These are phyloP conservation scores for Orbilia blumenaviensis DNA, from an alignment of 2,329 filamentous ascomycete species.

Conservation along the genomic window DNA sequence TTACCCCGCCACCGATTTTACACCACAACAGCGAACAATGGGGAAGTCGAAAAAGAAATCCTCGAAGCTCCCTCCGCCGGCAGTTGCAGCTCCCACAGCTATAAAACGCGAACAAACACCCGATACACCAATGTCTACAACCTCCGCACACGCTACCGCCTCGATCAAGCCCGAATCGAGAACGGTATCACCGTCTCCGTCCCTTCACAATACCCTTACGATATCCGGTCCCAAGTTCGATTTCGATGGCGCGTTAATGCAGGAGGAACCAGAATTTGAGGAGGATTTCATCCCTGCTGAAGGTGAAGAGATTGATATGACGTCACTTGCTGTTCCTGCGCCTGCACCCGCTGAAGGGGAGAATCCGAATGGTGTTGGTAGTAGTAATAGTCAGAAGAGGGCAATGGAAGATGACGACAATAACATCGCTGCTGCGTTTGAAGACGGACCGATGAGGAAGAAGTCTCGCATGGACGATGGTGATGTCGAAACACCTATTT, in stretches of 20 bases:
- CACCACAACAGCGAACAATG: neutral
- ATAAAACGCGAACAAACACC: slow-evolving; percentile 22
- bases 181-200: slow-evolving; percentile 43
- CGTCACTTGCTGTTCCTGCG: slow-evolving; percentile 38
- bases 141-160: neutral
- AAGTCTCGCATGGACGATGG: slow-evolving; percentile 20
- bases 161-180: slow-evolving; percentile 40
- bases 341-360: slow-evolving; percentile 28
- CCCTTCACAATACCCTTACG: slow-evolving; percentile 1
- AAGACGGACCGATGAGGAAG: slow-evolving; percentile 27
- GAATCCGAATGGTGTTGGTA: neutral
- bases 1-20: no score
- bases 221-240: slow-evolving; percentile 13
- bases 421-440: neutral
- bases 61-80: neutral
- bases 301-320: slow-evolving; percentile 48
- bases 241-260: slow-evolving; percentile 41
- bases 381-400: slow-evolving; percentile 10
- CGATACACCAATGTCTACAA: neutral
- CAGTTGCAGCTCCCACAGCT: neutral
- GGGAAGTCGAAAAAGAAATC: slow-evolving; percentile 38
- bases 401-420: slow-evolving; percentile 31
- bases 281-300: slow-evolving; percentile 51
- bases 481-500: slow-evolving; percentile 2
- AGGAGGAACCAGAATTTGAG: slow-evolving; percentile 50